Percentiles rank a stretch among this genome's conserved stretches.
Evolutionary conservation across 2,329 filamentous ascomycete genomes (phyloP).

Genomic region (Nakataea oryzae): DNA sequence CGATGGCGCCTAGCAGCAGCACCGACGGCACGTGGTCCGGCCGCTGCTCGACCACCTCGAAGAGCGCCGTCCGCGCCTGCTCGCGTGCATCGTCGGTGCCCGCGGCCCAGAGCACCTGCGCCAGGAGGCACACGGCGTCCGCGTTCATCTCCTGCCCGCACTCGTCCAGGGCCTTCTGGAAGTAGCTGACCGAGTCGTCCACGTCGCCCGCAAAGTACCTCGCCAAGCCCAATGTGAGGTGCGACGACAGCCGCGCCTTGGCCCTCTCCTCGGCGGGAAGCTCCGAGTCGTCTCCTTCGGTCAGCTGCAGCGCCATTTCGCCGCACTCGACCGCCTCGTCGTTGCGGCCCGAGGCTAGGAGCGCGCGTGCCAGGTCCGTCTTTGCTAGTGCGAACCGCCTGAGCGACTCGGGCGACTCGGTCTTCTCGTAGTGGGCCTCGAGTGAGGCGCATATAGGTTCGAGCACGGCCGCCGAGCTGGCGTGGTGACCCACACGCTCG

Average conservation of each 20-base stretch:
- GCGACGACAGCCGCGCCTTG: slow-evolving; percentile 70
- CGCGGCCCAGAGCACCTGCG: slow-evolving; percentile 89
- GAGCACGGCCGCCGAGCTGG: slow-evolving; percentile 52
- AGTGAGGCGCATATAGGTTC: slow-evolving; percentile 56
- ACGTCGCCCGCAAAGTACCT: slow-evolving; percentile 61
- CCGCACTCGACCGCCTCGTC: slow-evolving; percentile 66
- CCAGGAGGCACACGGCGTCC: slow-evolving; percentile 77
- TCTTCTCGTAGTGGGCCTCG: slow-evolving; percentile 75
- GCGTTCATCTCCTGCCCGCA: slow-evolving; percentile 53
- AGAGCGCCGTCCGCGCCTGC: slow-evolving; percentile 68
- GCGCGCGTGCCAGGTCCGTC: slow-evolving; percentile 75
- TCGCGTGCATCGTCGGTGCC: slow-evolving; percentile 64
- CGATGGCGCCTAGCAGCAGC: slow-evolving; percentile 73
- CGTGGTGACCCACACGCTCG: slow-evolving; percentile 65
- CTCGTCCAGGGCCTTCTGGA: slow-evolving; percentile 70
- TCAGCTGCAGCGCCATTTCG: slow-evolving; percentile 69
- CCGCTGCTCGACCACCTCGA: slow-evolving; percentile 64
- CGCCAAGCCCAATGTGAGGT: slow-evolving; percentile 76
- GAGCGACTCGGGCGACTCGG: slow-evolving; percentile 65
- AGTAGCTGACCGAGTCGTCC: slow-evolving; percentile 64
- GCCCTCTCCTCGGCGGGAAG: slow-evolving; percentile 53
- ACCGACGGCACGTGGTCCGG: slow-evolving; percentile 71
- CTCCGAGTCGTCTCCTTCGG: slow-evolving; percentile 59
- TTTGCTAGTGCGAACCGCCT: slow-evolving; percentile 73
- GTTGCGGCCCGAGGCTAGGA: slow-evolving; percentile 59